Evolutionary conservation across 768 basidiomycete species (phyloP), one percentile per base, ranked within the genome.

Genomic region (Naganishia antarctica): DNA sequence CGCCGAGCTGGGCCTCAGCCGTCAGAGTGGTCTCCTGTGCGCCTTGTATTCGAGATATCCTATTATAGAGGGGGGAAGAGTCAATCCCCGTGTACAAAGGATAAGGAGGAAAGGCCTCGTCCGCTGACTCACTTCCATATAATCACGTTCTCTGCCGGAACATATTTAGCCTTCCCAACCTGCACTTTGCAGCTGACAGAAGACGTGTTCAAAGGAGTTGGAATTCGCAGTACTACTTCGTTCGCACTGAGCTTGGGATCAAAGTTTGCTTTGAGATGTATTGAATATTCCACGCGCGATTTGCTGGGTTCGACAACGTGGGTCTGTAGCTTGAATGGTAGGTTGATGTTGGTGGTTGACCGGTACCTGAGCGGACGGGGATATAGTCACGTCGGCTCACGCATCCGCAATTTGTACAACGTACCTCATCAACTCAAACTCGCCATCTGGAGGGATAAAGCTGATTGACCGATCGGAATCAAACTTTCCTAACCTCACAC

Each of bases 371-470:
- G 9, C 7, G 31, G 29, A 23, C 15, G 12, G 3, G 21, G 16
- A 1, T 2, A 40, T 26, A 53, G 44, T n/a, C 12, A n/a, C 12
- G 25, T 5, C 9, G 5, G 3, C 44, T 4, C 15, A 21, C 16
- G 21, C 5, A 11, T 2, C 29, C 11, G 40, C 3, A 31, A n/a
- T n/a, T 26, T 9, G 31, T 15, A 6, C 4, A 4, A 78, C 86
- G 69, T 60, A 89, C 91, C 85, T 84, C 96, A 99, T 98, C 41
- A 99, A 82, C 78, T 99, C 96, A 70, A 99, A 99, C 77, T 99
- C 96, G 28, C 96, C 96, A 72, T 99, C 96, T 2, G 96, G 96
- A 0, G 96, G 96, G 37, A 98, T 87, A 78, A 98, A 98, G 71
- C 88, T 92, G 78, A 99, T 98, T 1, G 90, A 91, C 46, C 96